Evolutionary conservation across 75 land plant genomes (phyloP), one percentile per base, ranked within the genome.

Genomic region (Pinus taeda): DNA sequence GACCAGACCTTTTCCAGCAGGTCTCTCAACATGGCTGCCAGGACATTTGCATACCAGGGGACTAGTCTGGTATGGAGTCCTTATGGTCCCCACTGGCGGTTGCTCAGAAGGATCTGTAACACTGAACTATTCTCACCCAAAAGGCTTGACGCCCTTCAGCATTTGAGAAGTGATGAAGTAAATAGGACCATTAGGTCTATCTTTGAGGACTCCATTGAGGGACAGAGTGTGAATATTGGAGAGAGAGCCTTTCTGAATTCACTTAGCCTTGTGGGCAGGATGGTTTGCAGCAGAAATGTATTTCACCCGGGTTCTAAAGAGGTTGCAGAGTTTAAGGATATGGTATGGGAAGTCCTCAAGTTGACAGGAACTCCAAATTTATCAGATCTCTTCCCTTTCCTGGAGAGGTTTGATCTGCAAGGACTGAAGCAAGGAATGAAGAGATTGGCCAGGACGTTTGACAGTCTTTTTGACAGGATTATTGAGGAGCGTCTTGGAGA

Each of bases 81-180:
- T 9, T 18, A 24, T 29, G 78, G 73, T 3, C 70, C 74, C 14
- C 53, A 15, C 6, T 77, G 57, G 74, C 57, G 57, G 24, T 9
- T 36, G 4, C 24, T 69, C 30, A 66, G 78, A 77, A 77, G 24
- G 17, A 66, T 77, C 72, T 37, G 33, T 53, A 77, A 17, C 57
- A 5, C 53, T 3, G 57, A 39, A 6, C 77, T 77, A 3, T 66
- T 77, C 53, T 45, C 45, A 11, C 20, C 55, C 78, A 45, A 45
- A 37, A 77, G 57, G 57, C 20, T 77, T 7, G 73, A 77, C 6
- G 73, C 70, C 3, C 17, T 66, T n/a, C 55, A 65, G 58, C 33
- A 62, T 20, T 4, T 77, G 73, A 37, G 78, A 62, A 26, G 20
- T 21, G 56, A 77, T 0, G 56, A 77, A 29, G 56, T 77, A 26